Percentiles rank a stretch among this genome's conserved stretches.
Evolutionary conservation across 495 filamentous ascomycete genomes (phyloP).

Genomic region (Trichoderma orchidacearum): DNA sequence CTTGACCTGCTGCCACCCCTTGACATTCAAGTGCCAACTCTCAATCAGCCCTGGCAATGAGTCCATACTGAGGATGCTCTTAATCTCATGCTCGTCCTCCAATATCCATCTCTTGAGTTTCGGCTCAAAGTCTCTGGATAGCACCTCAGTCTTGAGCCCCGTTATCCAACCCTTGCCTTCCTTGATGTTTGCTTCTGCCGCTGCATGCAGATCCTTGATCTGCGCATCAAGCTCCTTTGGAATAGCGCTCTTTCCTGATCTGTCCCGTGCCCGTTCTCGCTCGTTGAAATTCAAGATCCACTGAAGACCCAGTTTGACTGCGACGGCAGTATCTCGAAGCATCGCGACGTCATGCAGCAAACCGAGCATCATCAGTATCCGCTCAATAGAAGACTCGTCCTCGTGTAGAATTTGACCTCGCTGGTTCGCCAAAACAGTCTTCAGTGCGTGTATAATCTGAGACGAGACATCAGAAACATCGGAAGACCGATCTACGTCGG

Average conservation of each 20-base stretch:
- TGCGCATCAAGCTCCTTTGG: slow-evolving; percentile 20
- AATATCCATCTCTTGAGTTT: slow-evolving; percentile 1
- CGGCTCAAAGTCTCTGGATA: not conserved
- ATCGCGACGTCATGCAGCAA: slow-evolving; percentile 15
- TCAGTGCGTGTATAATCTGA: not conserved
- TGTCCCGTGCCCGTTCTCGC: slow-evolving; percentile 21
- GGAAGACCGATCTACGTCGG: not conserved
- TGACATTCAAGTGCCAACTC: slow-evolving; percentile 27
- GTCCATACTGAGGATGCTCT: slow-evolving; percentile 15
- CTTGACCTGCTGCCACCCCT: slow-evolving; percentile 18
- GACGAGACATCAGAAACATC: not conserved
- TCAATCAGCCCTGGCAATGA: slow-evolving; percentile 28
- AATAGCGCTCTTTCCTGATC: slow-evolving; percentile 17
- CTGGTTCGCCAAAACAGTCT: not conserved
- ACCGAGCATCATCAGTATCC: slow-evolving; percentile 5
- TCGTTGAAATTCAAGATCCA: slow-evolving; percentile 21
- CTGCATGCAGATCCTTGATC: slow-evolving; percentile 19
- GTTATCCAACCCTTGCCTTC: slow-evolving; percentile 14
- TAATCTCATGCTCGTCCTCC: slow-evolving; percentile 11
- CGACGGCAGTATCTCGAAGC: slow-evolving; percentile 23
- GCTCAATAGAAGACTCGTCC: not conserved
- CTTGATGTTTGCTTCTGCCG: slow-evolving; percentile 12
- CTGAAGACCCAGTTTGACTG: slow-evolving; percentile 15
- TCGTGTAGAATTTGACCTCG: not conserved
- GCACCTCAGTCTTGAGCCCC: slow-evolving; percentile 4